Percentiles rank a stretch among this genome's conserved stretches.
These are phyloP conservation scores for Candida sonorensis DNA, from an alignment of 805 yeast genomes.

Conservation along the genomic window DNA sequence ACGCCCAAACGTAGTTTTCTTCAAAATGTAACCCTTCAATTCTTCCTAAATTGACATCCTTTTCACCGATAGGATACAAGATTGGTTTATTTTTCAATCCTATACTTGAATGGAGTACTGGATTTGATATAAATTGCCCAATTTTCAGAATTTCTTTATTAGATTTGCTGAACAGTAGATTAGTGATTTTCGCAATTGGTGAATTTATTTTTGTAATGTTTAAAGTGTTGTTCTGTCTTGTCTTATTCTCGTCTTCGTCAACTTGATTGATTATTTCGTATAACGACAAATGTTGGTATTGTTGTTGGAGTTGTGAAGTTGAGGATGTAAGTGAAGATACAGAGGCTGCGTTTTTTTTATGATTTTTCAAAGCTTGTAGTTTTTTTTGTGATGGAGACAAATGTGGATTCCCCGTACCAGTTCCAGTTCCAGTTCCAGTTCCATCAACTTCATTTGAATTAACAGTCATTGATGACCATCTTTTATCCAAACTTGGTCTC, in stretches of 20 bases:
- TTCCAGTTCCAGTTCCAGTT: not conserved
- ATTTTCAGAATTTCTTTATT: not conserved
- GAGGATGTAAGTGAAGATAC: slow-evolving; percentile 25
- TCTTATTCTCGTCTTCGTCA: no score
- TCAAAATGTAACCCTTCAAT: slow-evolving; percentile 26
- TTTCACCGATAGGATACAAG: slow-evolving; percentile 28
- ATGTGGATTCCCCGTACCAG: no score
- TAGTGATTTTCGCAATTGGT: slow-evolving; percentile 1
- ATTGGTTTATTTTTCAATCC: slow-evolving; percentile 23
- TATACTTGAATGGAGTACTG: slow-evolving; percentile 20
- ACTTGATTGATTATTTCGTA: slow-evolving; percentile 23
- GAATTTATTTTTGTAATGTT: not conserved
- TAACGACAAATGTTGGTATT: slow-evolving; percentile 19
- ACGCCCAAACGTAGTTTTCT: slow-evolving; percentile 29
- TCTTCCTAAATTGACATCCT: slow-evolving; percentile 28
- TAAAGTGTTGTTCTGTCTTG: no score
- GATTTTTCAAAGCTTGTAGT: slow-evolving; percentile 6
- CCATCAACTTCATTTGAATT: slow-evolving; percentile 3
- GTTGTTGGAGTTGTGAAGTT: slow-evolving; percentile 11
- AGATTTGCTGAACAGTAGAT: no score
- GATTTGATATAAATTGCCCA: not conserved
- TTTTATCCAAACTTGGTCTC: slow-evolving; percentile 9
- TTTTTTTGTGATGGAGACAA: slow-evolving; percentile 9
- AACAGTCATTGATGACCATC: slow-evolving; percentile 8
- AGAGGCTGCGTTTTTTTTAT: slow-evolving; percentile 18